Evolutionary conservation across 2,329 filamentous ascomycete species (phyloP).

Genomic region (Penicillium sp.): DNA sequence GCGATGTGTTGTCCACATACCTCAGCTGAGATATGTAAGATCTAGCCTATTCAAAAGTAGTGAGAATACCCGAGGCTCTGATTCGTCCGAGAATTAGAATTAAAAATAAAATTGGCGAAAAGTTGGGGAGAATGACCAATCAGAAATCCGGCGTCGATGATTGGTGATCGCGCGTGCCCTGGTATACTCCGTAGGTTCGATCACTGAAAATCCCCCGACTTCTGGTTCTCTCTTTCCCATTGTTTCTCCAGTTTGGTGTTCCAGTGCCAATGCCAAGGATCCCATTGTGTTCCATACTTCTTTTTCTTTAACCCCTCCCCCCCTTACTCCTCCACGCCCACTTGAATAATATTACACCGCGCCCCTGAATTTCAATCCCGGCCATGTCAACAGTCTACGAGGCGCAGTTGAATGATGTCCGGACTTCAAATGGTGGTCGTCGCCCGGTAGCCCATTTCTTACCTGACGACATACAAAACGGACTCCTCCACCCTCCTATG

Average conservation of each 20-base stretch:
- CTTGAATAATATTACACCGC: background rate
- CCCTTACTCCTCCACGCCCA: conserved; percentile 1
- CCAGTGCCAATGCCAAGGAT: background rate
- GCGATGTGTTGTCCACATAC: background rate
- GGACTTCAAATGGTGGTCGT: conserved; percentile 24
- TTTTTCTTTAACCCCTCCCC: background rate
- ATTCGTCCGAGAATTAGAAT: background rate
- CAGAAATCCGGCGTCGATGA: conserved; percentile 8
- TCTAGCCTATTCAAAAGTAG: background rate
- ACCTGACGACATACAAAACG: conserved; percentile 21
- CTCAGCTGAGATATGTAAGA: background rate
- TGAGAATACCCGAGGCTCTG: background rate
- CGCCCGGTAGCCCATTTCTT: conserved; percentile 32
- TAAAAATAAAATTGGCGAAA: background rate
- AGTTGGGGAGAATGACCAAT: conserved; percentile 17
- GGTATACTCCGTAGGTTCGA: conserved; percentile 20
- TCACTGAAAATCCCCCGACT: conserved; percentile 6
- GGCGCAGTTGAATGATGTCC: conserved; percentile 32
- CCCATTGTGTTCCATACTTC: background rate
- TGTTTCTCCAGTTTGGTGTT: background rate
- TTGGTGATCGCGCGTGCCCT: conserved; percentile 17
- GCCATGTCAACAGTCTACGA: conserved; percentile 17
- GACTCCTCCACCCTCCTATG: conserved; percentile 14
- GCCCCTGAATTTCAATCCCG: conserved; percentile 11
- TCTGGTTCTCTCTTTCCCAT: background rate